A percentile compares a stretch with the other conserved stretches of the same genome.
Evolutionary conservation across 2,329 filamentous ascomycete genomes (phyloP).

Genomic region (Penicillium rolfsii): DNA sequence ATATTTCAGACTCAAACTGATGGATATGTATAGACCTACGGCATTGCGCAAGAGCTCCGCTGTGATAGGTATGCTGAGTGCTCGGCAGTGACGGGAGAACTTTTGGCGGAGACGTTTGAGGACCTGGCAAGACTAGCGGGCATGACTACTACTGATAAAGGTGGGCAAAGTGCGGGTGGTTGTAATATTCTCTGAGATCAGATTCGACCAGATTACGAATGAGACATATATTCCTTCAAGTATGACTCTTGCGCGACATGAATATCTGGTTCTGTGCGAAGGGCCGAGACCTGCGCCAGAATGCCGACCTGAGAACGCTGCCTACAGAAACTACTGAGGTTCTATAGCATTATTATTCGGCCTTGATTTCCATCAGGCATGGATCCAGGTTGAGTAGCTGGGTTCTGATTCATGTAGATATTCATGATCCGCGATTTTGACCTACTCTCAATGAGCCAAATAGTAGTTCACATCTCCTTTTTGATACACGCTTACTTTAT

Average conservation of each 20-base stretch:
- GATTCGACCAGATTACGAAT: not conserved
- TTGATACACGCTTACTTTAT: not conserved
- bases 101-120: conserved; percentile 63
- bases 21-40: conserved; percentile 51
- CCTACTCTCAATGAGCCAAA: not conserved
- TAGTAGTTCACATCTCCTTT: not conserved
- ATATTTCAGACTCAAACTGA: conserved; percentile 22
- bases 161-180: conserved; percentile 52
- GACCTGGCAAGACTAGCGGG: conserved; percentile 62
- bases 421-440: not conserved
- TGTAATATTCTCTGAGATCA: conserved; percentile 45
- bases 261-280: not conserved
- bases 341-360: not conserved
- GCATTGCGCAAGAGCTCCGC: conserved; percentile 62
- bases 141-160: conserved; percentile 60
- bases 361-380: not conserved
- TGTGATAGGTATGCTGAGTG: conserved; percentile 67
- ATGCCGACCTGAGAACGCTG: not conserved
- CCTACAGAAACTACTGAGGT: not conserved
- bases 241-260: not conserved
- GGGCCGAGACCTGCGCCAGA: too few species aligned
- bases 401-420: not conserved
- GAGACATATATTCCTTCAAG: not conserved
- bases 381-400: not conserved
- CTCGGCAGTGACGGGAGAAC: conserved; percentile 62